Conservation (phyloP, 805 yeast species). For the Grigorovia humatica region DNA sequence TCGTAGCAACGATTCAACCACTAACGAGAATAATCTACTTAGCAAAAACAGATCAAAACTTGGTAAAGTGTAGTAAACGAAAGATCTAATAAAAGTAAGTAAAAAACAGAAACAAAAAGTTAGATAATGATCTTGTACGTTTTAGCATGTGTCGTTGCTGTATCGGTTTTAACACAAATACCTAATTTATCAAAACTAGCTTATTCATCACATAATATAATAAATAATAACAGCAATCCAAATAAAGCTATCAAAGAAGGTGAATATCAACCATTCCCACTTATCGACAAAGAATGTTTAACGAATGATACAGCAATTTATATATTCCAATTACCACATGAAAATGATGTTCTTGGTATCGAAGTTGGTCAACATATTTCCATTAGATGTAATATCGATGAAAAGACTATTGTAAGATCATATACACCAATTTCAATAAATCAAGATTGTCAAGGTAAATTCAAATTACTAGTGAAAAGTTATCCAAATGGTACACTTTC, state of each 20-base stretch:
- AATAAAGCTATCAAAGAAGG: slow-evolving; percentile 48
- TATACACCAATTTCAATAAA: slow-evolving; percentile 86
- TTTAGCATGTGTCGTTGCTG: not conserved
- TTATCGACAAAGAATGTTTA: slow-evolving; percentile 63
- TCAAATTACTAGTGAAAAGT: slow-evolving; percentile 77
- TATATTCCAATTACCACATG: slow-evolving; percentile 71
- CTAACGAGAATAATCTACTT: too few species aligned
- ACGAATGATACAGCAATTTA: slow-evolving; percentile 76
- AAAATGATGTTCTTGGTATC: slow-evolving; percentile 67
- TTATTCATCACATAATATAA: not conserved
- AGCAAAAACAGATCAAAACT: too few species aligned
- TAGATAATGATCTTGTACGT: not conserved
- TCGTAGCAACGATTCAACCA: too few species aligned
- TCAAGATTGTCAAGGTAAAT: slow-evolving; percentile 60
- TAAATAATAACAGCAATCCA: not conserved
- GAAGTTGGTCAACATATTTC: slow-evolving; percentile 94
- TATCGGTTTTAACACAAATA: not conserved
- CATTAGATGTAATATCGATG: slow-evolving; percentile 63
- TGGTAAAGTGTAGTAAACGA: too few species aligned
- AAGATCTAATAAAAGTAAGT: too few species aligned
- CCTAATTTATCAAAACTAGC: not conserved
- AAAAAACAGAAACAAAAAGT: too few species aligned
- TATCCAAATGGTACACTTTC: slow-evolving; percentile 83
- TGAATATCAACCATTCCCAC: slow-evolving; percentile 66
- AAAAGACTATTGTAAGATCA: slow-evolving; percentile 72